Percentiles rank a stretch among this genome's conserved stretches.
Conservation (phyloP, 176 grass and related monocot genomes). For the Leersia perrieri region DNA sequence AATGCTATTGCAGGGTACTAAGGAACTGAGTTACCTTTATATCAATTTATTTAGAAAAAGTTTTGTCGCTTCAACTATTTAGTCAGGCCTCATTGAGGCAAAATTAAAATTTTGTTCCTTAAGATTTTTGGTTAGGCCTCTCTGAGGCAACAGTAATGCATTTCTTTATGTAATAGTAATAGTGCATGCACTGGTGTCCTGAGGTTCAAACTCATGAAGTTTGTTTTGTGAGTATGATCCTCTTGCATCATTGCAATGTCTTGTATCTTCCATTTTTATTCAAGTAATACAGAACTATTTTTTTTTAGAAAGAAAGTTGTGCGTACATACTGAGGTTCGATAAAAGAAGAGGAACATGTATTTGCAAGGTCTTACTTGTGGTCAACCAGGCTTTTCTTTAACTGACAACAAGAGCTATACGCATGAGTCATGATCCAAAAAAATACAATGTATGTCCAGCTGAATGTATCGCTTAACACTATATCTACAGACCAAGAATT, state of each 20-base stretch:
- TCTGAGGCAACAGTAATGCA: background rate
- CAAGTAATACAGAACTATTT: background rate
- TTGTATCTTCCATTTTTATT: constrained; percentile 8
- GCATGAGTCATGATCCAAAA: background rate
- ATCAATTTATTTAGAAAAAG: background rate
- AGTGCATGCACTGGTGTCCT: background rate
- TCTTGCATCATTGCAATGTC: constrained; percentile 4
- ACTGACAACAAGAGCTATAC: background rate
- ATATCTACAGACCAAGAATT: too few relatives aligned
- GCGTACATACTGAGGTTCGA: background rate
- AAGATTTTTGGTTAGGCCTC: background rate
- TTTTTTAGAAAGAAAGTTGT: background rate
- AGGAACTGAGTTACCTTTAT: background rate
- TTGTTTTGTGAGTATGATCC: background rate
- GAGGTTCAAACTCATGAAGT: background rate
- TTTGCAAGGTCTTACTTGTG: background rate
- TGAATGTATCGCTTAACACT: too few relatives aligned
- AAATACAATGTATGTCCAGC: background rate
- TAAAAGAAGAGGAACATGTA: background rate
- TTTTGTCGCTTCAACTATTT: background rate
- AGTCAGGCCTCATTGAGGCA: background rate
- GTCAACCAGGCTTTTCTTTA: background rate
- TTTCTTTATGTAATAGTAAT: background rate
- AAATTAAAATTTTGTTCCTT: background rate
- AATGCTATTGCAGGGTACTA: background rate